These are phyloP conservation scores for Hypoxylon sp. DNA, from an alignment of 2,329 filamentous ascomycete genomes.

Conservation along the genomic window DNA sequence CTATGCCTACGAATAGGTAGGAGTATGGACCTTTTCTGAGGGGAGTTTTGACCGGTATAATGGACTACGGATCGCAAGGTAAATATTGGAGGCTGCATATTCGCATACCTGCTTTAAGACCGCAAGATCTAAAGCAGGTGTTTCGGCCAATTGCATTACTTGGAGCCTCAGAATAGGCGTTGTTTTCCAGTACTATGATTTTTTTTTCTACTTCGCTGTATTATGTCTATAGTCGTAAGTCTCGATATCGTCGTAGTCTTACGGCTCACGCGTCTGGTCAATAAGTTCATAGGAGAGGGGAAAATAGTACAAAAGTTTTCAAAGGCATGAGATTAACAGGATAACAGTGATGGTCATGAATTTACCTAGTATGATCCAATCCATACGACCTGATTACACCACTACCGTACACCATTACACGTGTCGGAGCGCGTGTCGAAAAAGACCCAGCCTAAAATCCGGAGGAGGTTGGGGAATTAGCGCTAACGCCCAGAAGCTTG, in stretches of 20 bases:
- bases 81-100: background rate
- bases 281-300: background rate
- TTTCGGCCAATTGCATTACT: background rate
- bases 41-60: conserved; percentile 6
- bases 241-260: background rate
- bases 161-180: background rate
- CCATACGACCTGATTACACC: background rate
- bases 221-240: conserved; percentile 5
- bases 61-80: background rate
- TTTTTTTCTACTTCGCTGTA: conserved; percentile 9
- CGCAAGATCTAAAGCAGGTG: conserved; percentile 2
- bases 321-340: background rate
- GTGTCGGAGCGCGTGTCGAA: conserved; percentile 9
- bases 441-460: conserved; percentile 4
- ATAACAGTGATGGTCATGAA: background rate
- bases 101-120: conserved; percentile 5
- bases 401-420: conserved; percentile 2
- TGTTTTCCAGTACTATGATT: conserved; percentile 7
- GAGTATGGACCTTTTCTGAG: conserved; percentile 7
- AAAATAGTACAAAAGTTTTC: conserved; percentile 13
- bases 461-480: conserved; percentile 31
- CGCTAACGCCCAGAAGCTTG: conserved; percentile 29
- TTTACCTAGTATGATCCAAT: background rate
- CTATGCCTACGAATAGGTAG: conserved; percentile 3
- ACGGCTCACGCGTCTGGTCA: background rate